Evolutionary conservation across 768 basidiomycete genomes (phyloP).

Genomic region (Suillus fuscotomentosus): DNA sequence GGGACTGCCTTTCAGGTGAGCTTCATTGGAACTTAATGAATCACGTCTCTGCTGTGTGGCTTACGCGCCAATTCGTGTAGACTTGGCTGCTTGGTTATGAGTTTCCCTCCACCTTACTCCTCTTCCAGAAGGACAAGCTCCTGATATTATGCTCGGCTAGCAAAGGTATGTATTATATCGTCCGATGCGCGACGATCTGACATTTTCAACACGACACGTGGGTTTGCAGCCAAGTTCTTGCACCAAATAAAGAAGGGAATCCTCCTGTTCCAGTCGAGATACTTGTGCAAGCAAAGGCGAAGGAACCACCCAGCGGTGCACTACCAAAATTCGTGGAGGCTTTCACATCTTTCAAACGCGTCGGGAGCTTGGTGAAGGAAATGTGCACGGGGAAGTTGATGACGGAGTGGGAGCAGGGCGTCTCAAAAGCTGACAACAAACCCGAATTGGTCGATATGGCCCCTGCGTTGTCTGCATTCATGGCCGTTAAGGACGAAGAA

Average conservation of each 20-base stretch:
- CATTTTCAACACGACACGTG: slow-evolving; percentile 11
- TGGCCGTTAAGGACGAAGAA: slow-evolving; percentile 89
- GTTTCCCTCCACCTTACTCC: slow-evolving; percentile 89
- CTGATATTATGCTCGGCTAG: slow-evolving; percentile 82
- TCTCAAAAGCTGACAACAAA: slow-evolving; percentile 53
- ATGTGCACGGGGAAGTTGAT: slow-evolving; percentile 81
- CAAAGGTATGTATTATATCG: slow-evolving; percentile 58
- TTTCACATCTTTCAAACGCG: slow-evolving; percentile 60
- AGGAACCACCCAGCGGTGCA: slow-evolving; percentile 74
- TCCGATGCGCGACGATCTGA: slow-evolving; percentile 7
- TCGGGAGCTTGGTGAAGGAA: slow-evolving; percentile 83
- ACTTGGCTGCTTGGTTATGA: slow-evolving; percentile 98
- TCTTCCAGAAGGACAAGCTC: slow-evolving; percentile 78
- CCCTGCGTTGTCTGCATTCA: slow-evolving; percentile 68
- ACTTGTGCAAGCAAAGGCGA: slow-evolving; percentile 73
- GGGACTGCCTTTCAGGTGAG: slow-evolving; percentile 89
- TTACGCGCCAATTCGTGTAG: slow-evolving; percentile 38
- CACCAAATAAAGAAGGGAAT: slow-evolving; percentile 63
- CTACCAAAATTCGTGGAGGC: slow-evolving; percentile 63
- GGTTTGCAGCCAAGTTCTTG: slow-evolving; percentile 73
- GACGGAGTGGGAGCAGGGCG: slow-evolving; percentile 76
- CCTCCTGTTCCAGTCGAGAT: slow-evolving; percentile 70
- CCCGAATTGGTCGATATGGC: slow-evolving; percentile 82
- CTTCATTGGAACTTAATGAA: not conserved
- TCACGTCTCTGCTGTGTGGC: not conserved